These are phyloP conservation scores for Lepiota subincarnata DNA, from an alignment of 768 basidiomycete genomes.

Conservation along the genomic window DNA sequence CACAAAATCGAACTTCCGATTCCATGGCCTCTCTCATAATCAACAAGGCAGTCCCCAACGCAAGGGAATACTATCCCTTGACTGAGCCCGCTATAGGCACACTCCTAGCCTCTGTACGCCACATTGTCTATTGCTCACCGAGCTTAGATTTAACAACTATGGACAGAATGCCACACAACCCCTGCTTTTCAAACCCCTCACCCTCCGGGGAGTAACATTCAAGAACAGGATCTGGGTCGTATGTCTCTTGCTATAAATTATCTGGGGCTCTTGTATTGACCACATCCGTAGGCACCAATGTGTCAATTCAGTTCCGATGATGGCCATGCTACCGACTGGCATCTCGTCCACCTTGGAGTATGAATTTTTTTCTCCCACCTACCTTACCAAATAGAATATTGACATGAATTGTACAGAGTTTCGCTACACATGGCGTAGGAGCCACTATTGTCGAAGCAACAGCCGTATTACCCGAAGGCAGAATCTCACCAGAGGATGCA, in stretches of 20 bases:
- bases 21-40: constrained; percentile 15
- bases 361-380: constrained; percentile 23
- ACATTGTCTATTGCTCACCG: neutral
- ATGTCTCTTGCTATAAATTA: constrained; percentile 15
- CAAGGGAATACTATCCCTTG: constrained; percentile 53
- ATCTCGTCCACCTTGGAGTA: constrained; percentile 76
- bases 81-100: constrained; percentile 56
- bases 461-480: constrained; percentile 66
- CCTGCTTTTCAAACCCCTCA: constrained; percentile 61
- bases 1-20: too few species aligned
- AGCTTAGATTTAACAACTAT: constrained; percentile 1
- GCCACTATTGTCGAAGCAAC: constrained; percentile 74
- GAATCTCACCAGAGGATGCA: constrained; percentile 72
- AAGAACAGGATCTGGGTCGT: constrained; percentile 75
- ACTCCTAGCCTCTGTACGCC: constrained; percentile 13
- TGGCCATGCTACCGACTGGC: constrained; percentile 80
- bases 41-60: constrained; percentile 47
- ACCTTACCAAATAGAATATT: neutral
- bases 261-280: neutral
- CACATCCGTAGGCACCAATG: constrained; percentile 58
- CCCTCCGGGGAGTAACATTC: constrained; percentile 56
- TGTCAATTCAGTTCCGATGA: constrained; percentile 75
- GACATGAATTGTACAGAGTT: constrained; percentile 30
- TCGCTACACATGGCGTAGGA: constrained; percentile 68
- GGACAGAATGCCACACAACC: constrained; percentile 45